These are phyloP conservation scores for Cercospora citrullina DNA, from an alignment of 2,329 filamentous ascomycete species.

Conservation along the genomic window DNA sequence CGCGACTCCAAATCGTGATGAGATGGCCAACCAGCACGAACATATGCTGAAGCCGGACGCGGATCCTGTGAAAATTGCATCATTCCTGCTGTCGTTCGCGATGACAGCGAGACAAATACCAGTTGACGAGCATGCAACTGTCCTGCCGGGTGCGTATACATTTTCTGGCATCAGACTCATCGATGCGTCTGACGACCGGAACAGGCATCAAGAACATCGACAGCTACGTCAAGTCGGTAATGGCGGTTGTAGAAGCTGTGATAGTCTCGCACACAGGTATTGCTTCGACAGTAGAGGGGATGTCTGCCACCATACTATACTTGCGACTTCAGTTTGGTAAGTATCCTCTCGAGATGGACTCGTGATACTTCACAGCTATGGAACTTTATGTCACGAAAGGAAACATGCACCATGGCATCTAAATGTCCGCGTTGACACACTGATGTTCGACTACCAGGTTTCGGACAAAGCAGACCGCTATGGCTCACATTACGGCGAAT, in stretches of 20 bases:
- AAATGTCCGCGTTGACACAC: background rate
- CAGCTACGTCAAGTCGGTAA: conserved; percentile 30
- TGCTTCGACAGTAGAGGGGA: conserved; percentile 37
- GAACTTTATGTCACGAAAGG: background rate
- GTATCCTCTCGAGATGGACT: background rate
- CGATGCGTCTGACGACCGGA: background rate
- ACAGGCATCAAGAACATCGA: conserved; percentile 17
- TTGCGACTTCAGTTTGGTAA: conserved; percentile 39
- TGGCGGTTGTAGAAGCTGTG: conserved; percentile 32
- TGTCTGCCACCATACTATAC: conserved; percentile 40
- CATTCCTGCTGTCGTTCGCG: conserved; percentile 35
- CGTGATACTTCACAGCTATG: background rate
- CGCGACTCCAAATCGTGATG: conserved; percentile 22
- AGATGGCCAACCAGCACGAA: conserved; percentile 35
- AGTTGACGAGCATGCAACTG: background rate
- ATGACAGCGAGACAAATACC: conserved; percentile 36
- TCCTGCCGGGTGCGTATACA: conserved; percentile 8
- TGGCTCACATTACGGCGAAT: conserved; percentile 43
- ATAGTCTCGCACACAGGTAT: conserved; percentile 38
- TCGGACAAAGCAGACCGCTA: conserved; percentile 39
- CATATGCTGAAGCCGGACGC: conserved; percentile 26
- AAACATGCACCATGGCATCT: background rate
- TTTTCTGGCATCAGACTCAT: no score
- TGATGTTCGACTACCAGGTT: conserved; percentile 35
- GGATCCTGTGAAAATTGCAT: conserved; percentile 33